phyloP scores from a whole-genome alignment of 768 basidiomycete genomes.

The Collybia mongolica region DNA sequence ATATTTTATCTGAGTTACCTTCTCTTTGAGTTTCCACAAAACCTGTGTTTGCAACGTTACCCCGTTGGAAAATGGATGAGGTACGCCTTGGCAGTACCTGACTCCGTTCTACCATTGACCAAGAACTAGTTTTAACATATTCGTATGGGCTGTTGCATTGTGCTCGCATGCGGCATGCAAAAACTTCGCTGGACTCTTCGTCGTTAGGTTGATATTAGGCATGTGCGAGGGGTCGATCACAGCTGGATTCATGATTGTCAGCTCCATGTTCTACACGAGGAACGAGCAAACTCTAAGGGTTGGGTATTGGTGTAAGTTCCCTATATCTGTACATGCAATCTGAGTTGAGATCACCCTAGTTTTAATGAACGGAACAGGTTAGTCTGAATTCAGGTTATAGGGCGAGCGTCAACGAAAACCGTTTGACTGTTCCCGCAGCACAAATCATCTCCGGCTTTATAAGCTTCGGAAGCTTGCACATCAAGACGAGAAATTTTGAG shows the following conservation, averaged over 20 bases:
- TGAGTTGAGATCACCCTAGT: constrained; percentile 31
- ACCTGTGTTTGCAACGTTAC: constrained; percentile 67
- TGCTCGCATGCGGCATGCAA: constrained; percentile 68
- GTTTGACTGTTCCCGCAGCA: constrained; percentile 34
- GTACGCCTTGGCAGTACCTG: constrained; percentile 26
- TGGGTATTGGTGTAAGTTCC: constrained; percentile 74
- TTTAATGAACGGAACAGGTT: constrained; percentile 75
- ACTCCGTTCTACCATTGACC: neutral
- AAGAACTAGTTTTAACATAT: constrained; percentile 54
- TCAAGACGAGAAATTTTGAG: constrained; percentile 51
- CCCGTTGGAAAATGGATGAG: constrained; percentile 85
- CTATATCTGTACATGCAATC: neutral
- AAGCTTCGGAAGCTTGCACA: constrained; percentile 66
- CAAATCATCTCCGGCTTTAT: constrained; percentile 71
- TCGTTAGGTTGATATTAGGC: constrained; percentile 63
- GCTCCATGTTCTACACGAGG: constrained; percentile 76
- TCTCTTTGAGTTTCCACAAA: constrained; percentile 73
- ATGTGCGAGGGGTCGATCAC: constrained; percentile 74
- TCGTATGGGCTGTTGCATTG: constrained; percentile 62
- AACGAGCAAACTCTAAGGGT: constrained; percentile 67
- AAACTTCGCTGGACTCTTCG: constrained; percentile 64
- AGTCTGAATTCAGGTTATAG: constrained; percentile 3
- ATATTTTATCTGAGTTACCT: constrained; percentile 75
- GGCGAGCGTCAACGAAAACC: neutral
- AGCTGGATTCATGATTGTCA: constrained; percentile 76